Evolutionary conservation across 2,329 filamentous ascomycete genomes (phyloP).

Genomic region (Pleoardoris graminearum): DNA sequence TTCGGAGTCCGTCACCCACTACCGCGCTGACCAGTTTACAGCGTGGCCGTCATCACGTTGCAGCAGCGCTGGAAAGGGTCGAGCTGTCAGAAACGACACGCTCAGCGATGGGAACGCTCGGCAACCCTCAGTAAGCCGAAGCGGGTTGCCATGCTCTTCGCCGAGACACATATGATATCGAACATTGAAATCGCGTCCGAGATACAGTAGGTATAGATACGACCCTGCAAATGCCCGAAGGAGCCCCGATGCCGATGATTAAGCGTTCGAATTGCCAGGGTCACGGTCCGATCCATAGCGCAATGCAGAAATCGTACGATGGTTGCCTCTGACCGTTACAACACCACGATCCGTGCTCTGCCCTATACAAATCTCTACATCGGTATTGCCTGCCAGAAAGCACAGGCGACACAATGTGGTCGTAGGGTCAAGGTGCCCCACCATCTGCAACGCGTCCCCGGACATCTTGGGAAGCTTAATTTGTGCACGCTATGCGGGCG

Average conservation of each 20-base stretch:
- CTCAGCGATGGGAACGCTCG: not conserved
- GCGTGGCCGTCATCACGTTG: not conserved
- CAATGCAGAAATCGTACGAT: slow-evolving; percentile 40
- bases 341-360: slow-evolving; percentile 14
- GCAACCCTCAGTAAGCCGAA: not conserved
- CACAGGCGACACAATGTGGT: not conserved
- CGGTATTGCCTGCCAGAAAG: not conserved
- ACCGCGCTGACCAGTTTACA: not conserved
- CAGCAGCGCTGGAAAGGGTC: not conserved
- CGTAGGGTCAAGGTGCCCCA: not conserved
- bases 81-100: slow-evolving; percentile 1
- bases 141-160: slow-evolving; percentile 1
- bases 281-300: slow-evolving; percentile 26
- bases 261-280: slow-evolving; percentile 18
- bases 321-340: slow-evolving; percentile 16
- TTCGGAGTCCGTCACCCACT: slow-evolving; percentile 11
- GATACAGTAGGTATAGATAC: no score
- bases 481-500: not conserved
- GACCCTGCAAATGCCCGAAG: no score
- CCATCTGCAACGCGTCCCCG: not conserved
- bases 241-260: slow-evolving; percentile 4
- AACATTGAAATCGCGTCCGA: no score
- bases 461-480: not conserved
- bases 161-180: not conserved
- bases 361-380: slow-evolving; percentile 22